Evolutionary conservation across 1,284 basidiomycete genomes (phyloP).

Genomic region (Taiwanofungus camphoratus): DNA sequence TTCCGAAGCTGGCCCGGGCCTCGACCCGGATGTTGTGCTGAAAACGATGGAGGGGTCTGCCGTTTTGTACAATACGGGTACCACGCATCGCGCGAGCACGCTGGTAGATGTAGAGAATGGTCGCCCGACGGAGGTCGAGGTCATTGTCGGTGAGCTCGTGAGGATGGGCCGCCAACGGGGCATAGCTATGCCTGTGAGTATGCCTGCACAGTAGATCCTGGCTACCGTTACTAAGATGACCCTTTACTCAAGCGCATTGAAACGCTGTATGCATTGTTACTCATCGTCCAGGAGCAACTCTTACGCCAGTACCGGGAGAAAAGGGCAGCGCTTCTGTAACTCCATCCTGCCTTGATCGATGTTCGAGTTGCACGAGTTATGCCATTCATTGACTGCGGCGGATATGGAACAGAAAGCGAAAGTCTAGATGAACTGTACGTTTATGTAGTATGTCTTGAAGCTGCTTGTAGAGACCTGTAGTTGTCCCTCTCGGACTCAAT

Average conservation of each 20-base stretch:
- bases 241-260: slow-evolving; percentile 37
- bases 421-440: no score
- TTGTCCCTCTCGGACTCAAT: no score
- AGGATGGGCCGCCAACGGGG: slow-evolving; percentile 41
- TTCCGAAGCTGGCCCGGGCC: slow-evolving; percentile 30
- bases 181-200: slow-evolving; percentile 48
- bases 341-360: no score
- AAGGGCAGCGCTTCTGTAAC: neutral
- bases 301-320: slow-evolving; percentile 19
- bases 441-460: no score
- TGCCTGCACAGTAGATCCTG: no score
- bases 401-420: no score
- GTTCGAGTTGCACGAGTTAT: no score
- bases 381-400: no score
- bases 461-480: no score
- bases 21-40: slow-evolving; percentile 38
- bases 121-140: slow-evolving; percentile 60
- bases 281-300: slow-evolving; percentile 49
- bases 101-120: slow-evolving; percentile 49
- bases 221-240: no score
- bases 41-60: slow-evolving; percentile 35
- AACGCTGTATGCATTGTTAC: slow-evolving; percentile 42
- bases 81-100: slow-evolving; percentile 54
- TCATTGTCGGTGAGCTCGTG: slow-evolving; percentile 57
- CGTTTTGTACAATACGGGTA: slow-evolving; percentile 32